Percentiles rank a stretch among this genome's conserved stretches.
Evolutionary conservation across 257 asterid species (phyloP).

Genomic region (Cynanchum wilfordii): DNA sequence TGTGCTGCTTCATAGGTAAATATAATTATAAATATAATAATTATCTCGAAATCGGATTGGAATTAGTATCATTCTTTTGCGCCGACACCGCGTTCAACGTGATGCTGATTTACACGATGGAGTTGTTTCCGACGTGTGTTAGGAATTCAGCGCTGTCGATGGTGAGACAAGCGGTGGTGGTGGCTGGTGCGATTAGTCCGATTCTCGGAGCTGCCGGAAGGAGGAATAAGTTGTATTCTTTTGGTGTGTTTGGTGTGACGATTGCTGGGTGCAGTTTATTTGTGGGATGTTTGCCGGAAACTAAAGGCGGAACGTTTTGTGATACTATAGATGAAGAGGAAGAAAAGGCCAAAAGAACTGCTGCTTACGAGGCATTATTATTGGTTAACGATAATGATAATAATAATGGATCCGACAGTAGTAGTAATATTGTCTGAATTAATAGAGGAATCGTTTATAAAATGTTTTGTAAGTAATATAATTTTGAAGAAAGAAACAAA

Average conservation of each 20-base stretch:
- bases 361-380: too few relatives aligned
- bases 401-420: too few relatives aligned
- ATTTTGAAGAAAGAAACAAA: too few relatives aligned
- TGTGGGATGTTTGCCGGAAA: constrained; percentile 56
- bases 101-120: constrained; percentile 47
- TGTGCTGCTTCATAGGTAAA: constrained; percentile 11
- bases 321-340: constrained; percentile 65
- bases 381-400: too few relatives aligned
- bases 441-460: too few relatives aligned
- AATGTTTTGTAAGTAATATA: too few relatives aligned
- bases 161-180: constrained; percentile 58
- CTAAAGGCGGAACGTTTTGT: constrained; percentile 41
- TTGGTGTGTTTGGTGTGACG: constrained; percentile 54
- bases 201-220: constrained; percentile 51
- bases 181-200: constrained; percentile 54
- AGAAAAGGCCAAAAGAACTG: neutral
- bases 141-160: constrained; percentile 70
- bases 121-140: constrained; percentile 67
- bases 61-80: constrained; percentile 47
- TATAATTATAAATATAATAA: too few relatives aligned
- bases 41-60: constrained; percentile 36
- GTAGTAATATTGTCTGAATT: too few relatives aligned
- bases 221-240: constrained; percentile 32
- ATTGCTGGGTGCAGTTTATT: constrained; percentile 29
- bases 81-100: constrained; percentile 49